Evolutionary conservation across 129 eudicot species (phyloP).

Genomic region (Smallanthus sonchifolius): DNA sequence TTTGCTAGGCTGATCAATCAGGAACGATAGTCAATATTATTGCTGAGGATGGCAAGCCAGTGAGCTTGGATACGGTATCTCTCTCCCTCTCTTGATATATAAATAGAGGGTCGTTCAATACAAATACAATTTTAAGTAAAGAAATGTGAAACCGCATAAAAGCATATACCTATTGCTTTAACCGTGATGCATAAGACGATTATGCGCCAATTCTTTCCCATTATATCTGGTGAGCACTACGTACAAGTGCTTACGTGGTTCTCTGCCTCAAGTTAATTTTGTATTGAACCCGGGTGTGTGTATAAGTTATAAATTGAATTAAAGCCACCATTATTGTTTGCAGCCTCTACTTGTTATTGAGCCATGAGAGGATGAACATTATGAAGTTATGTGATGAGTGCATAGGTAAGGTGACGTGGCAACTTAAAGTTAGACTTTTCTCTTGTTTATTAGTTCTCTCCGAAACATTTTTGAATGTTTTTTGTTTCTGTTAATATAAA

Average conservation of each 20-base stretch:
- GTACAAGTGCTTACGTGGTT: neutral
- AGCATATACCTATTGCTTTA: neutral
- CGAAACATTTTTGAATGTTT: too few species aligned
- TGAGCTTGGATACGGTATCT: slow-evolving; percentile 61
- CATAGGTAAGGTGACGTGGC: slow-evolving; percentile 8
- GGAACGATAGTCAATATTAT: slow-evolving; percentile 61
- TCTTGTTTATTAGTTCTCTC: slow-evolving; percentile 1
- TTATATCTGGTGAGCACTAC: too few species aligned
- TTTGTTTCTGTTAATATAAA: too few species aligned
- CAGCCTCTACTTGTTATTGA: slow-evolving; percentile 71
- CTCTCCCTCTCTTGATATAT: neutral
- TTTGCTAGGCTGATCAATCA: slow-evolving; percentile 64
- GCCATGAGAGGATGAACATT: slow-evolving; percentile 43
- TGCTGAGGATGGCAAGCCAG: slow-evolving; percentile 73
- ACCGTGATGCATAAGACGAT: neutral
- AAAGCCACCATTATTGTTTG: slow-evolving; percentile 21
- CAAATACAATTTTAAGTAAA: neutral
- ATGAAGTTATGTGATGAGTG: slow-evolving; percentile 17
- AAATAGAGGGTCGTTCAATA: neutral
- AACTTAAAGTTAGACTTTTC: slow-evolving; percentile 20
- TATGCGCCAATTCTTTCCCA: too few species aligned
- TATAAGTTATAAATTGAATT: neutral
- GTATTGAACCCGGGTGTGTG: neutral
- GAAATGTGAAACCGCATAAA: neutral
- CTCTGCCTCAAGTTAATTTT: neutral